A percentile compares a stretch with the other conserved stretches of the same genome.
phyloP scores from a whole-genome alignment of 352 stramenopile species.

The Globisporangium okanoganense region DNA sequence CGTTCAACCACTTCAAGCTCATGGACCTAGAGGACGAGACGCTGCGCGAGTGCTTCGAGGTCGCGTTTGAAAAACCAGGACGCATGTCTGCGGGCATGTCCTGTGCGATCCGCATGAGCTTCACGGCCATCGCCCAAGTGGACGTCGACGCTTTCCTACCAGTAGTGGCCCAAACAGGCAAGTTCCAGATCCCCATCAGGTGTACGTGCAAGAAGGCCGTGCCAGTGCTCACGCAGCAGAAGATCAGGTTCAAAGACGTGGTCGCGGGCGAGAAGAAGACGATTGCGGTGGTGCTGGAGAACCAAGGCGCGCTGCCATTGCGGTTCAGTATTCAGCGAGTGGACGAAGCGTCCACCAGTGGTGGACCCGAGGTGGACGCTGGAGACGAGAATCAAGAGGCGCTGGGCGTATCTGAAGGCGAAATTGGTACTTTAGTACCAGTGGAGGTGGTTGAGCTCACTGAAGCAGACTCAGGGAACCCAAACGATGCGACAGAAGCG shows the following conservation, averaged over 20 bases:
- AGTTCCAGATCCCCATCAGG: constrained; percentile 68
- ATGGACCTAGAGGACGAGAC: constrained; percentile 57
- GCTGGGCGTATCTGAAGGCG: background rate
- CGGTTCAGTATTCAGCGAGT: constrained; percentile 31
- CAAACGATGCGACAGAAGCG: background rate
- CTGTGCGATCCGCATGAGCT: constrained; percentile 68
- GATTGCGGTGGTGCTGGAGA: constrained; percentile 52
- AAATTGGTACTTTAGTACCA: background rate
- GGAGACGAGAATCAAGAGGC: background rate
- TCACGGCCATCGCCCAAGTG: constrained; percentile 48
- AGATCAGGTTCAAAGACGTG: constrained; percentile 61
- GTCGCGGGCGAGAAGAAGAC: constrained; percentile 76
- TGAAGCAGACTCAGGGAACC: background rate
- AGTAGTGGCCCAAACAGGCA: constrained; percentile 72
- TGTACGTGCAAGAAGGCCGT: constrained; percentile 85
- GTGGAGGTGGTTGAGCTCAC: too few relatives aligned
- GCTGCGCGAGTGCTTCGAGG: constrained; percentile 84
- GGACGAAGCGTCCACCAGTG: background rate
- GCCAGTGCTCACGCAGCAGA: constrained; percentile 39
- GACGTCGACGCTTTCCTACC: constrained; percentile 69
- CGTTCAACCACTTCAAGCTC: constrained; percentile 91
- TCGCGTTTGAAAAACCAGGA: constrained; percentile 82
- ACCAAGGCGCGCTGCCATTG: constrained; percentile 66
- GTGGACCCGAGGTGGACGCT: constrained; percentile 7
- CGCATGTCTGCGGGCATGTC: constrained; percentile 89